Evolutionary conservation across 1,284 basidiomycete genomes (phyloP), one percentile per base, ranked within the genome.

Genomic region (Waitea zeae): DNA sequence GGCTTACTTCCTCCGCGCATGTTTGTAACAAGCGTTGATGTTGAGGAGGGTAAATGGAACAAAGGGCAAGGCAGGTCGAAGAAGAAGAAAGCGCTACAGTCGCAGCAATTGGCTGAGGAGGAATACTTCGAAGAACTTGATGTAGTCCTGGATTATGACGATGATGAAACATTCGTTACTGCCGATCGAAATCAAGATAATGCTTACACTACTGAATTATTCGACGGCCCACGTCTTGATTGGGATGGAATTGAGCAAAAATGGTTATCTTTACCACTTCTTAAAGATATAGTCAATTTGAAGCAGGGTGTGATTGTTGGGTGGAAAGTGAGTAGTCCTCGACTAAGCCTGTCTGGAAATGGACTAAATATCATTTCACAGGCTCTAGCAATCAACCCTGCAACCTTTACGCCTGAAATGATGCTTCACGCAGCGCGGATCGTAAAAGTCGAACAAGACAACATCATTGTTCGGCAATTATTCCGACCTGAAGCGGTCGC

Each of bases 11-110:
- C 75, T 3, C 43, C 56, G 5, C 70, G 73, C 38, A 7, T 79
- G 48, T 69, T 79, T 40, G 70, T 80, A 20, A 78, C 73, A 4
- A 71, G 64, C 40, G 58, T 78, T 3, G 73, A 78, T 43, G 72
- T 78, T 7, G 74, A 77, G 45, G 62, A 59, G 22, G 66, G 59
- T 2, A 24, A 49, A 41, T 46, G 46, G 40, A 30, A 38, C 5
- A 35, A 36, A 30, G 40, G 39, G 34, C 38, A 14, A 18, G 33
- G 6, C 34, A 33, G 20, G 34, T 36, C 17, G 39, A 30, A 39
- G 24, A 52, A 52, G 40, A 54, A 53, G 36, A 40, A 44, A 17
- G 47, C 39, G 33, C 39, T 42, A 39, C 44, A 42, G 29, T 43
- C 48, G 40, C 42, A 44, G 22, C 39, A 41, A 12, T 18, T 34